Evolutionary conservation across 192 early-diverging fungal species (phyloP), one percentile per base, ranked within the genome.

Genomic region (Coemansia sp.): DNA sequence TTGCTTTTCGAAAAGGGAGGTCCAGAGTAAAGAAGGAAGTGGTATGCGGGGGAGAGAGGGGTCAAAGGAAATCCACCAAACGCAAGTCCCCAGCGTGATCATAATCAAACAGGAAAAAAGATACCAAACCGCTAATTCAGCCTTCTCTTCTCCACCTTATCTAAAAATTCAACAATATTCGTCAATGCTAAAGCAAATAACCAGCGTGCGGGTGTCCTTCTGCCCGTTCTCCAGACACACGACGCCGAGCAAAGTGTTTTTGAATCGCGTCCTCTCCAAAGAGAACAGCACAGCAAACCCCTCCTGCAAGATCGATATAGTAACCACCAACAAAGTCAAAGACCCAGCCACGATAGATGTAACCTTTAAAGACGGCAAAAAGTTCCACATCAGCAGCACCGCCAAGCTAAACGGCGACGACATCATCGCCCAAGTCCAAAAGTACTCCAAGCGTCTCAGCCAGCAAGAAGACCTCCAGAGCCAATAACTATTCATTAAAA

Each of bases 381-480:
- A 66, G 41, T 39, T 77, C 34, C 55, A 69, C 8, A 68, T 82
- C 65, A 70, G 76, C 36, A 75, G 39, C 13, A 28, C 26, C 16
- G 65, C 31, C 4, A 71, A 77, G 6, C n/a, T 82, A 21, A 65
- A 31, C 20, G 79, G 79, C 26, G 75, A 72, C 47, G 74, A 72
- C 9, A 76, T 82, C 9, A 63, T 82, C 14, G 23, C 45, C 9
- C 67, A 69, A 36, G 74, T 82, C 3, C 57, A 76, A 61, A 71
- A 76, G 48, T 82, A 82, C 58, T 53, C 75, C 3, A 72, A 69
- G 13, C 72, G 66, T 41, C 74, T 82, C 59, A 77, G 70, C 23
- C 79, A 82, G 52, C 64, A 82, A 39, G 79, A 82, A 12, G 79
- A 82, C 50, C 74, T 82, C 33, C 64, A 82, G 61, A 64, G 67